These are phyloP conservation scores for Apophysomyces elegans DNA, from an alignment of 371 early-diverging fungal genomes.

Conservation along the genomic window DNA sequence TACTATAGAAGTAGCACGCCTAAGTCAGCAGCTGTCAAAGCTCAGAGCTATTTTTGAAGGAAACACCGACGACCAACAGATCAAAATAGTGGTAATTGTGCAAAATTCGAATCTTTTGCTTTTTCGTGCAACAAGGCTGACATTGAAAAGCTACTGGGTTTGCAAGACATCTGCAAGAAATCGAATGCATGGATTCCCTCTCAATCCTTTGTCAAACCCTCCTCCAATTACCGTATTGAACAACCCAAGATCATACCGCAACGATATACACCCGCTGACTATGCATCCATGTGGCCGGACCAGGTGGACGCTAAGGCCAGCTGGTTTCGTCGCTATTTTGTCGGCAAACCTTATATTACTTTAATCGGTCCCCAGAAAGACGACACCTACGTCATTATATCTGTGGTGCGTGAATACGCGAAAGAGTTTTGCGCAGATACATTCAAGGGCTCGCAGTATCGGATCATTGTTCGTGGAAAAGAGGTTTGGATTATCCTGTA, in stretches of 20 bases:
- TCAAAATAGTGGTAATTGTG: background rate
- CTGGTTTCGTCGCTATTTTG: slow-evolving; percentile 30
- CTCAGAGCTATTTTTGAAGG: background rate
- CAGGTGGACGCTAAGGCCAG: slow-evolving; percentile 23
- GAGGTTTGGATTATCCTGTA: slow-evolving; percentile 18
- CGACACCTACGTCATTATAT: slow-evolving; percentile 17
- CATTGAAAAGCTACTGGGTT: background rate
- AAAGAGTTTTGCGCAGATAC: slow-evolving; percentile 18
- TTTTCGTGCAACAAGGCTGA: slow-evolving; percentile 3
- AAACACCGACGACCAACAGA: slow-evolving; percentile 1
- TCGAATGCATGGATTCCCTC: background rate
- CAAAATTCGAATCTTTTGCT: background rate
- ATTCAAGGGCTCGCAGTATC: slow-evolving; percentile 30
- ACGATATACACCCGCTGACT: slow-evolving; percentile 18
- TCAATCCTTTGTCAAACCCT: background rate
- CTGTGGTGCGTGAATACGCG: slow-evolving; percentile 22
- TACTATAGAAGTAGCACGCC: background rate
- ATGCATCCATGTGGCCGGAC: slow-evolving; percentile 27
- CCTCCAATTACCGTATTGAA: slow-evolving; percentile 9
- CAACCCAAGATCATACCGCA: slow-evolving; percentile 13
- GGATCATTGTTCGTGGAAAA: slow-evolving; percentile 43
- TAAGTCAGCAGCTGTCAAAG: background rate
- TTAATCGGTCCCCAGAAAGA: slow-evolving; percentile 17
- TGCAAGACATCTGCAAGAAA: background rate
- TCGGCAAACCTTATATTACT: slow-evolving; percentile 31